Evolutionary conservation across 495 filamentous ascomycete species (phyloP).

Genomic region (Penicillium psychrofluorescens): DNA sequence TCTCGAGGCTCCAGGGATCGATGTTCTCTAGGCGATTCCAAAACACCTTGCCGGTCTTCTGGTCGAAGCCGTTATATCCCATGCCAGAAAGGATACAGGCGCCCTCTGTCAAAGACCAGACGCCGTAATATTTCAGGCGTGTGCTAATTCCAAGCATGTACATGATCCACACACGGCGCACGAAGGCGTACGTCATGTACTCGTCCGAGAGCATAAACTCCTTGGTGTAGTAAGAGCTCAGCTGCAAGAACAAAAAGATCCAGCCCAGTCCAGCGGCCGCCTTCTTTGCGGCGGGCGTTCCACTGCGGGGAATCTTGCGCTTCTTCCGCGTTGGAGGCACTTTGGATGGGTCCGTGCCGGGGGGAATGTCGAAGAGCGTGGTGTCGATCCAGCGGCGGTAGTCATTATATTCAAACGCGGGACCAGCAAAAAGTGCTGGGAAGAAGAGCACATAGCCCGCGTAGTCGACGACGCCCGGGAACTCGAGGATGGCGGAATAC

Average conservation of each 20-base stretch:
- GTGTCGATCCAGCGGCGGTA: conserved; percentile 90
- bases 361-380: conserved; percentile 84
- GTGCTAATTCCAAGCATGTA: conserved; percentile 76
- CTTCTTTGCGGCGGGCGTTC: conserved; percentile 77
- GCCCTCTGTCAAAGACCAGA: conserved; percentile 89
- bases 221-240: conserved; percentile 58
- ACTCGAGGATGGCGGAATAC: conserved; percentile 63
- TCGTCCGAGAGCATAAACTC: conserved; percentile 51
- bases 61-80: conserved; percentile 89
- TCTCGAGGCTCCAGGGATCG: conserved; percentile 71
- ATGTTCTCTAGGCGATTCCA: conserved; percentile 91
- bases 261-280: conserved; percentile 62
- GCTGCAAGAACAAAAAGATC: conserved; percentile 72
- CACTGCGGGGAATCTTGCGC: conserved; percentile 89
- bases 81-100: conserved; percentile 90
- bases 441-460: conserved; percentile 91
- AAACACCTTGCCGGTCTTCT: conserved; percentile 68
- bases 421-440: conserved; percentile 77
- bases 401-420: conserved; percentile 88
- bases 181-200: conserved; percentile 60
- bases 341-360: conserved; percentile 68
- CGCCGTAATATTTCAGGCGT: conserved; percentile 90
- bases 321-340: conserved; percentile 81
- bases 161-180: conserved; percentile 64
- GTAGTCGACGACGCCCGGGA: conserved; percentile 75